Base-by-base conservation (phyloP, 495 filamentous ascomycete species). In the Apiosordaria backusii region DNA sequence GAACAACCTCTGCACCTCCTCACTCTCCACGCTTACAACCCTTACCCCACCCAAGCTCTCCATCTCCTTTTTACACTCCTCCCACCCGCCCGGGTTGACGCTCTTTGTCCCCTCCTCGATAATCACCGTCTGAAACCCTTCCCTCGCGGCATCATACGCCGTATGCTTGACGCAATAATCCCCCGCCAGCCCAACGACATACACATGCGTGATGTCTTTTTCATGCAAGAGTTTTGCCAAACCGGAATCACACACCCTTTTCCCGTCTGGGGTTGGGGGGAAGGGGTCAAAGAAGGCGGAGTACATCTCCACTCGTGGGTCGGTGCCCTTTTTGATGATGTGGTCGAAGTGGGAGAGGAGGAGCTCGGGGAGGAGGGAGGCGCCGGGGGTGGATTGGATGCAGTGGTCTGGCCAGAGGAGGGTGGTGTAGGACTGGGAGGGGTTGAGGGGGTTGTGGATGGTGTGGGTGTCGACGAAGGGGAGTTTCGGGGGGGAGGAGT, bases 391-490 rank as follows among this genome's bases (percentile, higher is more conserved):
- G 29, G 80, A 81, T 69, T 90, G 87, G 7, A 97, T 83, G 78
- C 95, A 98, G 80, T 99, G 95, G 5, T 85, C 84, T 0, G 95
- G 95, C 95, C 95, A 99, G 6, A 98, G 84, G 2, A 82, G 83
- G 65, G 89, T 91, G 35, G 79, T 75, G 75, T 90, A 87, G 19
- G 78, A 84, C 71, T 93, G 88, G 0, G 76, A 60, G 19, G 83
- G 71, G 75, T 92, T 88, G 61, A 77, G 68, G 0, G 90, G 90
- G 74, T 97, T 94, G 53, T 72, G 73, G 72, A 97, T 86, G 7
- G 78, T 85, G 62, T 86, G 78, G 59, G 72, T 80, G 59, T 87
- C 86, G 26, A 78, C 72, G 74, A 92, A 97, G 3, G 95, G 86
- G 55, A 77, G 72, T 70, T 90, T 90, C 6, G 61, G 52, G 61